Base-by-base conservation (phyloP, 768 basidiomycete species). In the Tricholomella constricta region DNA sequence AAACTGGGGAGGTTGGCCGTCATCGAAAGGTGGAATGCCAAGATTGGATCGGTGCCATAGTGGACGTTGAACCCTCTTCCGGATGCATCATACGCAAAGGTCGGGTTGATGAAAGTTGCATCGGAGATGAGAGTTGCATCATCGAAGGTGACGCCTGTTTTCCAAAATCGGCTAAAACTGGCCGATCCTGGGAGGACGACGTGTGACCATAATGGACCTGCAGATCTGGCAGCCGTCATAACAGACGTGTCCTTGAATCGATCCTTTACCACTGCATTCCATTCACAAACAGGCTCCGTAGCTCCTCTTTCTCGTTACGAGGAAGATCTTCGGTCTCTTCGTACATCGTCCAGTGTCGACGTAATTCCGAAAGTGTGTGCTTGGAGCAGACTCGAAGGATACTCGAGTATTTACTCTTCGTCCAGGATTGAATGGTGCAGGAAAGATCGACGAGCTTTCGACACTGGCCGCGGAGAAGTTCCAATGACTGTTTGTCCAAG, bases 311-410 rank as follows among this genome's bases (percentile, higher is more conserved):
- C n/a, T n/a, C n/a, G n/a, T n/a, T n/a, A n/a, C n/a, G n/a, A n/a
- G n/a, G n/a, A n/a, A n/a, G n/a, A n/a, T n/a, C n/a, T n/a, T n/a
- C n/a, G n/a, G n/a, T n/a, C n/a, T n/a, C n/a, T n/a, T n/a, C n/a
- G n/a, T n/a, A n/a, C n/a, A n/a, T n/a, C n/a, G n/a, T 22, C 79
- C 78, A 82, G 49, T 76, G 71, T 3, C 66, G 66, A 10, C 68
- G 75, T 14, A 80, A 61, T 48, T 74, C 70, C 0, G 51, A 20
- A 15, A 81, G 53, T 0, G 80, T 77, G 42, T 72, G 61, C 4
- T 60, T 43, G 11, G 69, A 75, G 55, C 70, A 72, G 45, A 82
- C 69, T 15, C 65, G 59, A 29, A 82, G 43, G 54, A 72, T 65
- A 1, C 25, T 11, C 4, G 69, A 70, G 52, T 81, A 81, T 29